A percentile compares a stretch with the other conserved stretches of the same genome.
Conservation (phyloP, 768 basidiomycete species). For the Sporobolomyces roseus region DNA sequence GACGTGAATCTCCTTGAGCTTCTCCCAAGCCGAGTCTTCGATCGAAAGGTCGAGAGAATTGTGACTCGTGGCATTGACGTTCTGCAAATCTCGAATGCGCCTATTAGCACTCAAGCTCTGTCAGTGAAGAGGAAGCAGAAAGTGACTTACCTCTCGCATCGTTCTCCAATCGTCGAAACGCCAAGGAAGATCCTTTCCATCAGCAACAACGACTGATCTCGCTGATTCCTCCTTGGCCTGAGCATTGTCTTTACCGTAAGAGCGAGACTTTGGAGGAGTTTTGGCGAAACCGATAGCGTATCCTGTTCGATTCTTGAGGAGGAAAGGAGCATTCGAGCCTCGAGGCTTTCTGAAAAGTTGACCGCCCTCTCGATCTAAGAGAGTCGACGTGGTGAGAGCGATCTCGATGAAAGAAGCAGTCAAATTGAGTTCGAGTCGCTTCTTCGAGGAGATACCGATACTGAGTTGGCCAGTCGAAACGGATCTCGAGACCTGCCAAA, state of each 20-base stretch:
- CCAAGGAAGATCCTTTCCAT: conserved; percentile 83
- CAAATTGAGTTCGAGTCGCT: conserved; percentile 83
- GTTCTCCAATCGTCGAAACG: conserved; percentile 94
- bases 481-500: conserved; percentile 26
- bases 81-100: conserved; percentile 44
- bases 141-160: conserved; percentile 70
- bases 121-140: neutral
- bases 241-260: conserved; percentile 58
- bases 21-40: conserved; percentile 81
- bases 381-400: conserved; percentile 65
- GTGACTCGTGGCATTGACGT: conserved; percentile 58
- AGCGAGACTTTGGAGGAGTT: conserved; percentile 45
- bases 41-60: conserved; percentile 84
- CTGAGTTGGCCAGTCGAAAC: conserved; percentile 51
- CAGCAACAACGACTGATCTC: conserved; percentile 53
- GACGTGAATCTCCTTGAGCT: conserved; percentile 78
- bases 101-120: no score
- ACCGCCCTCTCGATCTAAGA: conserved; percentile 71
- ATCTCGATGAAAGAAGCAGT: conserved; percentile 87
- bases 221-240: neutral
- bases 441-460: conserved; percentile 64
- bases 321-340: conserved; percentile 88
- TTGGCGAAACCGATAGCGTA: conserved; percentile 80
- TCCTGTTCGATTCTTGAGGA: conserved; percentile 85
- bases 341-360: conserved; percentile 68